phyloP scores from a whole-genome alignment of 495 filamentous ascomycete genomes.

The Staphylotrichum tortipilum region DNA sequence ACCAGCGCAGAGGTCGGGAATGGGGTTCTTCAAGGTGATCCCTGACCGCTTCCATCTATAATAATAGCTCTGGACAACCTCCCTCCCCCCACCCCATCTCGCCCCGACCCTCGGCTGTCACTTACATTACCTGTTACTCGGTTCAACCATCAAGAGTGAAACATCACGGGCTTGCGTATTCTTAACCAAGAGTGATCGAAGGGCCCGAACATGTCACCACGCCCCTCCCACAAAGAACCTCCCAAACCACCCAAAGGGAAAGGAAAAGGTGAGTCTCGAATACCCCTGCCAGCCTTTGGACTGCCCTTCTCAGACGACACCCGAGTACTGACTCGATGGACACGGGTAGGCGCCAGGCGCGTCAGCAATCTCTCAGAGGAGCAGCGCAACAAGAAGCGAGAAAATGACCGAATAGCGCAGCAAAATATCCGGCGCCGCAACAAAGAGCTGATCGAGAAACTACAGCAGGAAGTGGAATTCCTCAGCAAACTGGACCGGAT shows the following conservation, averaged over 20 bases:
- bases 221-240: conserved; percentile 19
- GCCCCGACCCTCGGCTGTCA: neutral
- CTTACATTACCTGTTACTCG: neutral
- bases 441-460: conserved; percentile 67
- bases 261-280: conserved; percentile 18
- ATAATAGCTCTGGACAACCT: too few species aligned
- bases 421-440: conserved; percentile 76
- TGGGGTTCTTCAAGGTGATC: neutral
- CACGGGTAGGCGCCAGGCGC: conserved; percentile 49
- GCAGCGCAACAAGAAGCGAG: conserved; percentile 69
- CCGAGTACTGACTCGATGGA: neutral
- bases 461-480: conserved; percentile 64
- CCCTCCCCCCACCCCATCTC: neutral
- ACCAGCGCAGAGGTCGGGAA: neutral
- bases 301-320: too few species aligned
- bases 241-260: conserved; percentile 29
- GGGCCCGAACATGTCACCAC: conserved; percentile 10
- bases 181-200: neutral
- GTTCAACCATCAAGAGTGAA: too few species aligned
- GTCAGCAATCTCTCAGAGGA: conserved; percentile 66
- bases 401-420: conserved; percentile 84
- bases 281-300: neutral
- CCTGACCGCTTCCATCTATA: neutral
- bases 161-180: too few species aligned
- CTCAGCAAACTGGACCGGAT: conserved; percentile 31